Conservation (phyloP, 2,329 filamentous ascomycete genomes). For the Geosmithia morbida region DNA sequence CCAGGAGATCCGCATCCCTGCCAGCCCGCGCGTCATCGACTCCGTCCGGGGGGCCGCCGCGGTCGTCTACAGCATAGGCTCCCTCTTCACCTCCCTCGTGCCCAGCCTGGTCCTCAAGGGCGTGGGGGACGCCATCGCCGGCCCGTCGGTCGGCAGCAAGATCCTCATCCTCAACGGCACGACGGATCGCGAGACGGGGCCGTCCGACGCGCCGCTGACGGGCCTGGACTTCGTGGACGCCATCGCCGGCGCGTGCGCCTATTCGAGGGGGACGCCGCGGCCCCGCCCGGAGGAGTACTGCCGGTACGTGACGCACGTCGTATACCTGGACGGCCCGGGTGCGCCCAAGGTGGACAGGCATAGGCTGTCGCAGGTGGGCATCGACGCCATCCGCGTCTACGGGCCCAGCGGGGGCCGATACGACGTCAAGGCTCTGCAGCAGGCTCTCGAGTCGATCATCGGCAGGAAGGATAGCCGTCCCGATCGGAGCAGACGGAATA, state of each 20-base stretch:
- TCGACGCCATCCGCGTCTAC: constrained; percentile 66
- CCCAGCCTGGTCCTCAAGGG: constrained; percentile 66
- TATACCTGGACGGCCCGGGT: constrained; percentile 60
- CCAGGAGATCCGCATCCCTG: constrained; percentile 78
- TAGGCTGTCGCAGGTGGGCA: constrained; percentile 49
- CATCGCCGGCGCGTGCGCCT: constrained; percentile 58
- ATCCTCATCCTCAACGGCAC: constrained; percentile 76
- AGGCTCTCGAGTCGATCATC: constrained; percentile 65
- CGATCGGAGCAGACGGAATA: constrained; percentile 28
- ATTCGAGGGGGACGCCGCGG: constrained; percentile 40
- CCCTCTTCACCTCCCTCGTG: constrained; percentile 77
- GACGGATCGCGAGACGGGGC: constrained; percentile 76
- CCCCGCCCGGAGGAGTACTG: constrained; percentile 33
- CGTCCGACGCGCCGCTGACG: constrained; percentile 46
- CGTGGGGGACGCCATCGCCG: constrained; percentile 46
- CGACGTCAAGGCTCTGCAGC: constrained; percentile 58
- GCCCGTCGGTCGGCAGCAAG: constrained; percentile 40
- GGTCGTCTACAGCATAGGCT: constrained; percentile 88
- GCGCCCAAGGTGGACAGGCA: constrained; percentile 58
- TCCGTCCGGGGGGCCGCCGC: constrained; percentile 50
- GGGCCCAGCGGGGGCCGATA: constrained; percentile 53
- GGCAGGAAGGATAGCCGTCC: constrained; percentile 32
- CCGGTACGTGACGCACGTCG: constrained; percentile 68
- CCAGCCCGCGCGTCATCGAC: constrained; percentile 66
- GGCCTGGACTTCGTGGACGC: constrained; percentile 74